These are phyloP conservation scores for Royoungia palumana DNA, from an alignment of 768 basidiomycete species.

Conservation along the genomic window DNA sequence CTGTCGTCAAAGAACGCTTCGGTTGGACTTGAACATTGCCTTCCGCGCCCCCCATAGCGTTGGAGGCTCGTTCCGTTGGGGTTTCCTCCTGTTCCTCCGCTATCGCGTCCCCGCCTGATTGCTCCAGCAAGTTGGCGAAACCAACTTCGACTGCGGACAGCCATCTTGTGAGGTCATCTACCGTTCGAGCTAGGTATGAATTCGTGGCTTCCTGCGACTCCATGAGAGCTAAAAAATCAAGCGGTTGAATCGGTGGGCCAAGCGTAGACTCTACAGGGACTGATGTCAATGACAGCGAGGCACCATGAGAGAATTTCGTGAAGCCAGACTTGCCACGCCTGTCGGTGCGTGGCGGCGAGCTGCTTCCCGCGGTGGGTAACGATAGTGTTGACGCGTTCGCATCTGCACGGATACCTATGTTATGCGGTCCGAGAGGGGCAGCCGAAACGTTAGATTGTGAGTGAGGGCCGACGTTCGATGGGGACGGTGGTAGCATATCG, in stretches of 20 bases:
- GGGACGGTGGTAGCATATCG: constrained; percentile 75
- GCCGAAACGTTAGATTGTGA: constrained; percentile 38
- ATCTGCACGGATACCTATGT: constrained; percentile 23
- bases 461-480: constrained; percentile 42
- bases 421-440: constrained; percentile 35
- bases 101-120: constrained; percentile 48
- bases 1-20: constrained; percentile 12
- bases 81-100: constrained; percentile 61
- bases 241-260: constrained; percentile 54
- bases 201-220: constrained; percentile 58
- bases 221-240: constrained; percentile 64
- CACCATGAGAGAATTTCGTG: constrained; percentile 28
- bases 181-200: constrained; percentile 63
- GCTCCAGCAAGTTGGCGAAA: constrained; percentile 62
- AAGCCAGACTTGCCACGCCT: constrained; percentile 20
- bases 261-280: constrained; percentile 28
- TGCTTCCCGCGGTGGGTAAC: constrained; percentile 36
- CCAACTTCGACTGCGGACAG: constrained; percentile 71
- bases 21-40: constrained; percentile 6
- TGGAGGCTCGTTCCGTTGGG: constrained; percentile 20
- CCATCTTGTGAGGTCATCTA: constrained; percentile 77
- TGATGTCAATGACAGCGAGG: constrained; percentile 34
- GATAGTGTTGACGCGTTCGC: constrained; percentile 40
- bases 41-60: constrained; percentile 6
- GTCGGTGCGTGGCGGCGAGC: constrained; percentile 26